Evolutionary conservation across 176 grass and related monocot genomes (phyloP), one percentile per base, ranked within the genome.

Genomic region (Ampelocalamus luodianensis): DNA sequence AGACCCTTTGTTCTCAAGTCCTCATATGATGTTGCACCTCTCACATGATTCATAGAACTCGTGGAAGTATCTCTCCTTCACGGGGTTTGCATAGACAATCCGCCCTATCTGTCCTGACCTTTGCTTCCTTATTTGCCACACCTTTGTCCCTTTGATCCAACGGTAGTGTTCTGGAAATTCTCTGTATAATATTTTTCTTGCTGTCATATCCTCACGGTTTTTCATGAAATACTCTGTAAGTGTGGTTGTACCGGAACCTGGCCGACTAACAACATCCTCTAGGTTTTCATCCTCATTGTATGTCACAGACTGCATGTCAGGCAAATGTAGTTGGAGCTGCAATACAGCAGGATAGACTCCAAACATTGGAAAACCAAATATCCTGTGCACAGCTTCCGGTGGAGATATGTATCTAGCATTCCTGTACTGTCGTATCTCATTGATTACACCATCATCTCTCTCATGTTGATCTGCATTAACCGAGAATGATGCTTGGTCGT

Each of bases 1-100:
- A n/a, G n/a, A 5, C 4, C 10, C 16, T 68, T 2, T 2, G 18
- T 16, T 17, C 4, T 49, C 0, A 80, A 10, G 54, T 80, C 12
- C 17, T 80, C 46, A 39, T 0, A 68, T 17, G 63, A 54, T 0
- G 29, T 37, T 80, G 63, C 18, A 10, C 78, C 63, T 24, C 20
- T 9, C n/a, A 80, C 78, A 39, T 80, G 78, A 6, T 68, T 80
- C 1, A 68, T 10, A 80, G 64, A 1, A 80, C 29, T 9, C 78
- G 15, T 0, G 54, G 3, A 24, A 80, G 22, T 51, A 80, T 37
- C 78, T 68, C 6, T 80, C 78, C 46, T 18, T 24, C 68, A 3
- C 6, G 5, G 44, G 77, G 10, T 79, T 16, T 1, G 77, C 60
- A 7, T 10, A 45, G 4, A 79, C 77, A 22, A 65, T 18, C 9